These are phyloP conservation scores for Lactarius sanguifluus DNA, from an alignment of 768 basidiomycete species.

Conservation along the genomic window DNA sequence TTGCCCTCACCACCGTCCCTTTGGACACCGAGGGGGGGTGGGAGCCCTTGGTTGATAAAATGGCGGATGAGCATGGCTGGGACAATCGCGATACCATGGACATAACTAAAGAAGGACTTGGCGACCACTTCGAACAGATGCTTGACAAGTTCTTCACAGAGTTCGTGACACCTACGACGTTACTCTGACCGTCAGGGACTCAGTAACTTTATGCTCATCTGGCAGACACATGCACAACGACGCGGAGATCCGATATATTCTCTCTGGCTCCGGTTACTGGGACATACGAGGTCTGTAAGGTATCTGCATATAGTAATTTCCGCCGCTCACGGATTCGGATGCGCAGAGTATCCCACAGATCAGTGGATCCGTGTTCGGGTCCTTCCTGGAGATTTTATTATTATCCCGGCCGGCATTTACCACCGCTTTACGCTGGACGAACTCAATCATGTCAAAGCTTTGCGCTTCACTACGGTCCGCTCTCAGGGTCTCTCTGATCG, in stretches of 20 bases:
- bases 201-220: neutral
- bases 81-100: constrained; percentile 81
- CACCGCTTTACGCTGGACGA: constrained; percentile 95
- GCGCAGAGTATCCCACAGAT: constrained; percentile 60
- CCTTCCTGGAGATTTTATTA: constrained; percentile 75
- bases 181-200: neutral
- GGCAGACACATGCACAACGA: constrained; percentile 89
- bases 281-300: constrained; percentile 72
- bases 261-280: constrained; percentile 84
- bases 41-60: constrained; percentile 52
- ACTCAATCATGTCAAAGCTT: constrained; percentile 54
- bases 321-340: neutral
- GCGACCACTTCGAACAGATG: constrained; percentile 78
- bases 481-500: neutral
- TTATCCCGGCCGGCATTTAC: constrained; percentile 89
- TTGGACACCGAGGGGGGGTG: constrained; percentile 49
- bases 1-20: constrained; percentile 67
- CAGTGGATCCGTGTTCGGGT: constrained; percentile 82
- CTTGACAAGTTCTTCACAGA: constrained; percentile 82
- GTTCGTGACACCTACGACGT: constrained; percentile 39
- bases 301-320: neutral
- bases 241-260: constrained; percentile 89
- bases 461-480: constrained; percentile 46
- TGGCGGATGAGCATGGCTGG: constrained; percentile 71
- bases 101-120: constrained; percentile 74